Evolutionary conservation across 2,329 filamentous ascomycete species (phyloP).

Genomic region (Tolypocladium album): DNA sequence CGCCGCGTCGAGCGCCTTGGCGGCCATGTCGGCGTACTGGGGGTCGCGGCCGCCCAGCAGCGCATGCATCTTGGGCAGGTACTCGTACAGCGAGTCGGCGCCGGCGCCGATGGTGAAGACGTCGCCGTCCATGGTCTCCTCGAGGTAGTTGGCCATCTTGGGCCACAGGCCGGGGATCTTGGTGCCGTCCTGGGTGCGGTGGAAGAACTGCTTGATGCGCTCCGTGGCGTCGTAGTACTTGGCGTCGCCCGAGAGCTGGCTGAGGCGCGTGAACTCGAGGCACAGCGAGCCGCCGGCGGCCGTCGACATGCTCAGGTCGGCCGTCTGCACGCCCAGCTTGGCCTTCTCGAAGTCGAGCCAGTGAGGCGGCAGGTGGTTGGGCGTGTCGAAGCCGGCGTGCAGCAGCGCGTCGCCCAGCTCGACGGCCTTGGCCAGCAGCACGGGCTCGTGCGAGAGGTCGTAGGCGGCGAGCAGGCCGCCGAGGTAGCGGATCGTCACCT

Average conservation of each 20-base stretch:
- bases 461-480: slow-evolving; percentile 42
- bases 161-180: slow-evolving; percentile 66
- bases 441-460: slow-evolving; percentile 35
- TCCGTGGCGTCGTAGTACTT: slow-evolving; percentile 71
- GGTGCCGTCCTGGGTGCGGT: slow-evolving; percentile 54
- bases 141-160: slow-evolving; percentile 48
- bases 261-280: slow-evolving; percentile 64
- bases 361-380: slow-evolving; percentile 38
- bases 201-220: slow-evolving; percentile 59
- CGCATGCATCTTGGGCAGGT: slow-evolving; percentile 46
- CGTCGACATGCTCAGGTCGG: slow-evolving; percentile 25
- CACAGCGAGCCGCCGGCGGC: slow-evolving; percentile 53
- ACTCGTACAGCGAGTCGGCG: slow-evolving; percentile 45
- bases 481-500: slow-evolving; percentile 48
- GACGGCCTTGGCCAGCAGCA: slow-evolving; percentile 37
- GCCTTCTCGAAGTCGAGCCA: slow-evolving; percentile 32
- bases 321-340: slow-evolving; percentile 23
- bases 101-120: slow-evolving; percentile 34
- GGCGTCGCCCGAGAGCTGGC: slow-evolving; percentile 59
- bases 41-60: slow-evolving; percentile 55
- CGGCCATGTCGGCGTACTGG: slow-evolving; percentile 56
- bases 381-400: slow-evolving; percentile 42
- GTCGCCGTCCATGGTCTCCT: slow-evolving; percentile 29
- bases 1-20: slow-evolving; percentile 48
- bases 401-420: slow-evolving; percentile 46